Conservation (phyloP, 805 yeast genomes). For the Brettanomyces anomalus region DNA sequence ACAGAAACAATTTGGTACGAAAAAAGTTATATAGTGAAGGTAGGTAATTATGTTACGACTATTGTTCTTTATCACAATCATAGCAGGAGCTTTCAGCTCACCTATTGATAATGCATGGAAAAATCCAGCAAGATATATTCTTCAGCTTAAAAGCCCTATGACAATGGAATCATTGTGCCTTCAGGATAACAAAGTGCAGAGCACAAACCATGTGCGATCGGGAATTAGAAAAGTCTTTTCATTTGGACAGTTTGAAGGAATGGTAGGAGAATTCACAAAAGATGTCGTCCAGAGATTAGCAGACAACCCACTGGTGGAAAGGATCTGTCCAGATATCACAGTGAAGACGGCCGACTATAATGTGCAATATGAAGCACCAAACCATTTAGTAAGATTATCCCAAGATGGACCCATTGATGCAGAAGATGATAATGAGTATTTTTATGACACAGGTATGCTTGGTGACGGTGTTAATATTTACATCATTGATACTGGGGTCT, state of each 20-base stretch:
- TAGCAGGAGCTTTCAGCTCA: conserved; percentile 3
- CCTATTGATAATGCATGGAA: conserved; percentile 3
- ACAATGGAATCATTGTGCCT: conserved; percentile 39
- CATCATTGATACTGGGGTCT: conserved; percentile 80
- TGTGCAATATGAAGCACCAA: conserved; percentile 31
- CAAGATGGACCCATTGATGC: conserved; percentile 28
- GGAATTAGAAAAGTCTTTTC: conserved; percentile 45
- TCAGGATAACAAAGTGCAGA: conserved; percentile 29
- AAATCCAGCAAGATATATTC: conserved; percentile 29
- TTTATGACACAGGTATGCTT: conserved; percentile 33
- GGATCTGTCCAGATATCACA: conserved; percentile 56
- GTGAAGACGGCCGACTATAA: conserved; percentile 45
- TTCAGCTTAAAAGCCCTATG: conserved; percentile 42
- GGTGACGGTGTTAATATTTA: conserved; percentile 67
- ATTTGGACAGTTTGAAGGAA: conserved; percentile 65
- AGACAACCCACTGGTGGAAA: conserved; percentile 55
- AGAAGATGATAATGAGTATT: conserved; percentile 30
- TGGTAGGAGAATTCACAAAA: conserved; percentile 51
- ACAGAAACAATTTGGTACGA: no score
- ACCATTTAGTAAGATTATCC: conserved; percentile 57
- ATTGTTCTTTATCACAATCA: no score
- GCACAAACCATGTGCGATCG: conserved; percentile 34
- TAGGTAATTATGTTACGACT: no score
- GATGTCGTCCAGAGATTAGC: conserved; percentile 39
- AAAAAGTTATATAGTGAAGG: no score